Conservation (phyloP, 202 grass and related monocot genomes). For the Tripidium arundinaceum region DNA sequence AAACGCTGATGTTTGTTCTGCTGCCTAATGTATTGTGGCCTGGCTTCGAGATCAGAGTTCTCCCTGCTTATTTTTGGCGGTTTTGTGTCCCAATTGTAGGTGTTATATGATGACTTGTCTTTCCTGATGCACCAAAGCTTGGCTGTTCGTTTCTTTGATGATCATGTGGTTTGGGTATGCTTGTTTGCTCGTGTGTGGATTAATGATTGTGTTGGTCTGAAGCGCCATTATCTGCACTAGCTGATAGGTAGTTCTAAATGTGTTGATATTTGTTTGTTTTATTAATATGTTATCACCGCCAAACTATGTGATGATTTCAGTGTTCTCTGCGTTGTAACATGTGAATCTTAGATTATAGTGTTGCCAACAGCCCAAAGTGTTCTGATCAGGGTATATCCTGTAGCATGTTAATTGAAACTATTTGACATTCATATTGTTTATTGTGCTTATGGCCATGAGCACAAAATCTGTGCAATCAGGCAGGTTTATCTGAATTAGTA, state of each 20-base stretch:
- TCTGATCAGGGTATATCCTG: background rate
- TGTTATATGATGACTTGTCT: background rate
- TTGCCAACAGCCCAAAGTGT: background rate
- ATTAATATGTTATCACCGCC: no score
- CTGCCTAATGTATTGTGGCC: background rate
- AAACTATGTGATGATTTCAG: background rate
- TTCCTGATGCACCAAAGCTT: background rate
- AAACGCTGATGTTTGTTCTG: background rate
- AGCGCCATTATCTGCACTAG: background rate
- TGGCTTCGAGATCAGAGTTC: background rate
- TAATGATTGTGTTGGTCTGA: background rate
- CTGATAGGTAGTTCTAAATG: background rate
- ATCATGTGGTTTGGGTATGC: background rate
- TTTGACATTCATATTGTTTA: background rate
- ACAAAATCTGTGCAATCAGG: background rate
- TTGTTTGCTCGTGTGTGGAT: background rate
- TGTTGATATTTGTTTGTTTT: background rate
- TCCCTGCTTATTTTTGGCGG: background rate
- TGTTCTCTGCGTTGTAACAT: background rate
- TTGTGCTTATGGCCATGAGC: background rate
- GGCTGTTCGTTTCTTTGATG: background rate
- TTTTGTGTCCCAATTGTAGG: background rate
- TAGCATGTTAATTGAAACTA: background rate
- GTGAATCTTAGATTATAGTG: background rate
- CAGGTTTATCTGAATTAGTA: background rate